These are phyloP conservation scores for Laburnicola sp. DNA, from an alignment of 2,329 filamentous ascomycete species.

Conservation along the genomic window DNA sequence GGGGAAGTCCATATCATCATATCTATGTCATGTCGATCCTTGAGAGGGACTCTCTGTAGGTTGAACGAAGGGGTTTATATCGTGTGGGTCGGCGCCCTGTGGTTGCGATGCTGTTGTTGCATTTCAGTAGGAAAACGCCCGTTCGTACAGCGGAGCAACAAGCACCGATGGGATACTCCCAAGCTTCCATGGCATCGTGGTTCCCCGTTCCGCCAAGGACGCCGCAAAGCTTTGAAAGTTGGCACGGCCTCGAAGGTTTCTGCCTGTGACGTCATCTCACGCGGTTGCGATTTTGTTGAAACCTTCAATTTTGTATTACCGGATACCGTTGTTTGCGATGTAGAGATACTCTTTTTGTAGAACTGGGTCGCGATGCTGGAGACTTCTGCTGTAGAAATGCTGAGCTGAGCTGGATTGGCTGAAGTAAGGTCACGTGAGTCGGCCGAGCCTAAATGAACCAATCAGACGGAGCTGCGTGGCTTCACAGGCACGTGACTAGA, in stretches of 20 bases:
- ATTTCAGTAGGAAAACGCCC: background rate
- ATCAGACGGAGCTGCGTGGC: too few relatives aligned
- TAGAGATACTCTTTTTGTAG: too few relatives aligned
- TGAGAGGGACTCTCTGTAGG: background rate
- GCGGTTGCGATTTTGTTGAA: too few relatives aligned
- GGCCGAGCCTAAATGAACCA: too few relatives aligned
- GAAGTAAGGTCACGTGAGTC: too few relatives aligned
- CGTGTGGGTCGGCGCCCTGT: background rate
- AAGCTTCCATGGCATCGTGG: conserved; percentile 19
- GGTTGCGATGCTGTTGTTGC: background rate
- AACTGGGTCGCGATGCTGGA: too few relatives aligned
- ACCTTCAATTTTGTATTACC: too few relatives aligned
- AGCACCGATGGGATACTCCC: conserved; percentile 3
- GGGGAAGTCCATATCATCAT: conserved; percentile 5
- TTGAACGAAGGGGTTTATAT: background rate
- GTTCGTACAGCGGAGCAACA: background rate
- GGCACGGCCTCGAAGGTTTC: background rate
- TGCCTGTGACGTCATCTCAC: conserved; percentile 10
- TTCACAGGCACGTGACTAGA: too few relatives aligned
- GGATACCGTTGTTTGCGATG: too few relatives aligned
- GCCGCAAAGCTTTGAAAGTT: conserved; percentile 17
- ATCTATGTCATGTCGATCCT: conserved; percentile 1
- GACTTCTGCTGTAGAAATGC: too few relatives aligned
- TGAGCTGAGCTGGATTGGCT: too few relatives aligned
- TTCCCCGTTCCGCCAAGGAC: conserved; percentile 13